A percentile compares a stretch with the other conserved stretches of the same genome.
phyloP scores from a whole-genome alignment of 352 stramenopile species.

The Phytophthora europaea region DNA sequence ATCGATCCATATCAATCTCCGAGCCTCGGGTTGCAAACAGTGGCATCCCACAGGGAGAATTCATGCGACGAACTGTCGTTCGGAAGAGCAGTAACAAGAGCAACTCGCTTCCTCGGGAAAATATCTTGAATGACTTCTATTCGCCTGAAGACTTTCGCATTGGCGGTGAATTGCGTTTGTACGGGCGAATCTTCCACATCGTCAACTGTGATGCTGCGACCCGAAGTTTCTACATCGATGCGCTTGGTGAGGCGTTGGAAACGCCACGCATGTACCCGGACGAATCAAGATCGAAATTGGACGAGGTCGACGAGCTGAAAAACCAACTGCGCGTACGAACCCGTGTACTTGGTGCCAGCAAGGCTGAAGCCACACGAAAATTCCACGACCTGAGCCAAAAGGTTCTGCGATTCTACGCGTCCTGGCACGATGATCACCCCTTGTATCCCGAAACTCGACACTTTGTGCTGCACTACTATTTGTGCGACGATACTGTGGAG shows the following conservation, averaged over 20 bases:
- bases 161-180: slow-evolving; percentile 79
- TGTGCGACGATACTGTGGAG: slow-evolving; percentile 94
- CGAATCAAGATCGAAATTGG: slow-evolving; percentile 58
- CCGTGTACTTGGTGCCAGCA: slow-evolving; percentile 39
- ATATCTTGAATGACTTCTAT: slow-evolving; percentile 41
- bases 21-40: slow-evolving; percentile 91
- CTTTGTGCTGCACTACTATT: slow-evolving; percentile 94
- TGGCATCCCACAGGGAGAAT: slow-evolving; percentile 90
- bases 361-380: slow-evolving; percentile 65
- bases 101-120: slow-evolving; percentile 30
- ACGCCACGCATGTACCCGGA: slow-evolving; percentile 80
- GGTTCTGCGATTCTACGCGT: slow-evolving; percentile 93
- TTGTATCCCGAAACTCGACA: slow-evolving; percentile 90
- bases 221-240: slow-evolving; percentile 82
- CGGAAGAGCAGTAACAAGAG: slow-evolving; percentile 41
- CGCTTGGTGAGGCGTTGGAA: slow-evolving; percentile 43
- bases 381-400: slow-evolving; percentile 86
- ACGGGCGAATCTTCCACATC: slow-evolving; percentile 84
- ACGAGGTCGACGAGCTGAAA: slow-evolving; percentile 72
- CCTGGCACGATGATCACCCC: slow-evolving; percentile 92
- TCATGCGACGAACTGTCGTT: slow-evolving; percentile 80
- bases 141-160: slow-evolving; percentile 83
- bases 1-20: slow-evolving; percentile 87
- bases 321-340: slow-evolving; percentile 41
- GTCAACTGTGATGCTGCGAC: slow-evolving; percentile 92